Conservation (phyloP, 768 basidiomycete genomes). For the Cyclocybe cylindracea region DNA sequence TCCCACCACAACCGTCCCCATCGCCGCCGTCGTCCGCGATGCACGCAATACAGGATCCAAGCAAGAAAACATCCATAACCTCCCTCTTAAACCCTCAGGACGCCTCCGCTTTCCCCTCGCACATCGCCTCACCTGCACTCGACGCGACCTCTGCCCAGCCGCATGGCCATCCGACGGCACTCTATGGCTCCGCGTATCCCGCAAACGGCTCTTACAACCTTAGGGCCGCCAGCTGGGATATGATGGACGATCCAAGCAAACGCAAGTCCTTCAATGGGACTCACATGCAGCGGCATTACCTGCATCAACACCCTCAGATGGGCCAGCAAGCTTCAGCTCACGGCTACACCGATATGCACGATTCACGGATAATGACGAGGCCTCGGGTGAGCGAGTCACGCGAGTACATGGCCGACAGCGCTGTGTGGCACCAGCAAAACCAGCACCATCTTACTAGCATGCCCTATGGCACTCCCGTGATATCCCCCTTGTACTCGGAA, state of each 20-base stretch:
- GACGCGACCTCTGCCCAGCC: slow-evolving; percentile 19
- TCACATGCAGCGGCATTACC: slow-evolving; percentile 16
- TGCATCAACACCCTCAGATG: slow-evolving; percentile 13
- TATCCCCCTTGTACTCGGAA: slow-evolving; percentile 54
- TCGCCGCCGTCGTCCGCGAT: slow-evolving; percentile 16
- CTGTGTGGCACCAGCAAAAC: slow-evolving; percentile 27
- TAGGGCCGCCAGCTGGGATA: slow-evolving; percentile 61
- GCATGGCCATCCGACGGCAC: slow-evolving; percentile 20
- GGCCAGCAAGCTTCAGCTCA: background rate
- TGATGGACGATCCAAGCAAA: slow-evolving; percentile 31
- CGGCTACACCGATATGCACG: slow-evolving; percentile 13
- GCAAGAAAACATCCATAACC: slow-evolving; percentile 43
- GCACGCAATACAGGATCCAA: slow-evolving; percentile 35
- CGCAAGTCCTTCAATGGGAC: slow-evolving; percentile 35
- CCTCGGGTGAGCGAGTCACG: slow-evolving; percentile 31
- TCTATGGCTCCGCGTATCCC: slow-evolving; percentile 24
- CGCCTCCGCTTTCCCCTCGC: slow-evolving; percentile 25
- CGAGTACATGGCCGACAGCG: slow-evolving; percentile 26
- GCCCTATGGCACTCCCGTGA: slow-evolving; percentile 44
- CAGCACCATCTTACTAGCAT: slow-evolving; percentile 30
- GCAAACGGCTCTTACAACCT: slow-evolving; percentile 47
- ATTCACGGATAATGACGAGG: slow-evolving; percentile 29
- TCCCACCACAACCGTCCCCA: slow-evolving; percentile 2
- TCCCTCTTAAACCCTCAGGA: slow-evolving; percentile 43
- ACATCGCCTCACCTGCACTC: slow-evolving; percentile 19